phyloP scores from a whole-genome alignment of 2,329 filamentous ascomycete species.

The Ophiostoma montium region DNA sequence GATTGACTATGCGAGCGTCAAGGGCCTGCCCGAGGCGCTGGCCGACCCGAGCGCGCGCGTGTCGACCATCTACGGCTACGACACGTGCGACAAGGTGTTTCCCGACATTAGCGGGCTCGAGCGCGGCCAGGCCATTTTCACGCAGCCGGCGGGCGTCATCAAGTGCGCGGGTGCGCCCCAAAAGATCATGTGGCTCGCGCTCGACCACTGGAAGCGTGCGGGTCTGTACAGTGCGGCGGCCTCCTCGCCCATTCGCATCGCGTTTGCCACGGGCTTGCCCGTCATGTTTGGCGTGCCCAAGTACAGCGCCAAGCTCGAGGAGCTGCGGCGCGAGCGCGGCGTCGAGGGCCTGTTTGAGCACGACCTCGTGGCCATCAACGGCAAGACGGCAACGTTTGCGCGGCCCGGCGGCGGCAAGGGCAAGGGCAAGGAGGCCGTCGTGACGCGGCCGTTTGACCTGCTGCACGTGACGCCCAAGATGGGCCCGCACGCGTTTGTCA shows the following conservation, averaged over 20 bases:
- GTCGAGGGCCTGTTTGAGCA: conserved; percentile 46
- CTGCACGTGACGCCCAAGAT: conserved; percentile 46
- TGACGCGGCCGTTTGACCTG: conserved; percentile 36
- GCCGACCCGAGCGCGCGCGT: conserved; percentile 32
- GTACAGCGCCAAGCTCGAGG: conserved; percentile 39
- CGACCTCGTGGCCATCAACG: conserved; percentile 38
- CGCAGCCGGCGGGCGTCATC: conserved; percentile 41
- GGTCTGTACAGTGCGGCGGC: conserved; percentile 32
- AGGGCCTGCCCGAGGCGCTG: conserved; percentile 42
- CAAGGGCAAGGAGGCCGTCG: conserved; percentile 25
- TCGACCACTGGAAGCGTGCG: conserved; percentile 41
- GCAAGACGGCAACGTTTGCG: conserved; percentile 37
- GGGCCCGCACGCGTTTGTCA: conserved; percentile 39
- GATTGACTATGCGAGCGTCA: conserved; percentile 35
- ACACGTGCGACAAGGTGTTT: conserved; percentile 40
- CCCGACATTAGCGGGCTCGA: conserved; percentile 30
- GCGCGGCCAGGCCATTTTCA: conserved; percentile 42
- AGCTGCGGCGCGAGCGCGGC: conserved; percentile 36
- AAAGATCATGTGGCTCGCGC: conserved; percentile 48
- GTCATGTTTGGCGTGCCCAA: conserved; percentile 48
- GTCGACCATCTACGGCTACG: conserved; percentile 44
- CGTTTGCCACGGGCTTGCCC: conserved; percentile 40
- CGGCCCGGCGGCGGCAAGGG: conserved; percentile 27
- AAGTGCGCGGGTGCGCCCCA: conserved; percentile 50
- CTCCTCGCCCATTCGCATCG: conserved; percentile 33